These are phyloP conservation scores for Mycena sanguinolenta DNA, from an alignment of 768 basidiomycete species.

Conservation along the genomic window DNA sequence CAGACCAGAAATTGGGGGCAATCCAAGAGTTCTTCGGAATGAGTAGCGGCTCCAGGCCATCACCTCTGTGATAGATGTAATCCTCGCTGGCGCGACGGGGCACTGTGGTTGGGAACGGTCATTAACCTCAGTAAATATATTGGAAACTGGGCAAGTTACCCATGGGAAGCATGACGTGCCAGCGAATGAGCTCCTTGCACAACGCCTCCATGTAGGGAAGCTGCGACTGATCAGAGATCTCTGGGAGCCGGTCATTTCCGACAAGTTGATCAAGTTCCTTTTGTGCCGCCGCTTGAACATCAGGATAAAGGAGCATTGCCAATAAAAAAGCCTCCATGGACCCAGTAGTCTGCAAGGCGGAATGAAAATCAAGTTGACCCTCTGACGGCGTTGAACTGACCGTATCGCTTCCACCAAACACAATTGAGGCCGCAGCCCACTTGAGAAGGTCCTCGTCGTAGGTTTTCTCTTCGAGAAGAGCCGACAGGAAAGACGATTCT, in stretches of 20 bases:
- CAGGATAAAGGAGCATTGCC: constrained; percentile 45
- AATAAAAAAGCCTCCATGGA: constrained; percentile 43
- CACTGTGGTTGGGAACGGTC: constrained; percentile 38
- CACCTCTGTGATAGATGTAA: constrained; percentile 37
- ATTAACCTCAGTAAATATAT: constrained; percentile 24
- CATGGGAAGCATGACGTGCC: constrained; percentile 19
- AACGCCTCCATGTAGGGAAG: constrained; percentile 46
- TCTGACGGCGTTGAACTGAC: constrained; percentile 4
- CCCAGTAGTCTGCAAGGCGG: constrained; percentile 34
- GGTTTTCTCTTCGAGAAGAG: constrained; percentile 30
- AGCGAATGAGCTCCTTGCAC: constrained; percentile 42
- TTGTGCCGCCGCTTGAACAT: too few relatives aligned
- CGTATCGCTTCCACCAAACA: constrained; percentile 50
- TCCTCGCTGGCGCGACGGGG: constrained; percentile 44
- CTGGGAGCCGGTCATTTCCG: constrained; percentile 41
- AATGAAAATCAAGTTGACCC: background rate
- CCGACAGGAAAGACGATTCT: constrained; percentile 39
- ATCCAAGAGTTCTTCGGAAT: constrained; percentile 44
- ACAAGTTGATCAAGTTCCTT: constrained; percentile 47
- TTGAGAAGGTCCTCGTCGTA: constrained; percentile 42
- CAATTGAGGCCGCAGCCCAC: constrained; percentile 48
- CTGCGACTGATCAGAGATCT: constrained; percentile 37
- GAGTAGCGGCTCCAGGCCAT: background rate
- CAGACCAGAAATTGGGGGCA: constrained; percentile 42
- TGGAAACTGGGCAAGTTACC: background rate